Conservation (phyloP, 202 grass and related monocot genomes). For the Musa balbisiana region DNA sequence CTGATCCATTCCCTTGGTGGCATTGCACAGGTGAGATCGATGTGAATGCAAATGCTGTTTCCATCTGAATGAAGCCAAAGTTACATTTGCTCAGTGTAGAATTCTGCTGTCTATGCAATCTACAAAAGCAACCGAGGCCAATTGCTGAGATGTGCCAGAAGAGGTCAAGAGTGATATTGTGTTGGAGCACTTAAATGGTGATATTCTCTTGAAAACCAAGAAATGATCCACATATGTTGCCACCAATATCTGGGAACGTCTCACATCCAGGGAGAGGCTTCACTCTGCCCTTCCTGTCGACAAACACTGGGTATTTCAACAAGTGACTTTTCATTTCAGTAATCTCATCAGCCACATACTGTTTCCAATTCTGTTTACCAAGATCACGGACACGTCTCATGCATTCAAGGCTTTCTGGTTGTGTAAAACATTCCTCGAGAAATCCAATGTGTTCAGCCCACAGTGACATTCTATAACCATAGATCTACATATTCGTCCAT, state of each 20-base stretch:
- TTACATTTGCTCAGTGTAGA: too few species aligned
- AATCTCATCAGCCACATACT: conserved; percentile 51
- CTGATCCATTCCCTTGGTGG: too few species aligned
- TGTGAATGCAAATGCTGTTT: too few species aligned
- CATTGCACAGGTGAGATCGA: too few species aligned
- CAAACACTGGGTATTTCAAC: conserved; percentile 66
- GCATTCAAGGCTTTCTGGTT: conserved; percentile 76
- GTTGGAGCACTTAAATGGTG: conserved; percentile 38
- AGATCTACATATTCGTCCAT: conserved; percentile 45
- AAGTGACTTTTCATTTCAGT: conserved; percentile 78
- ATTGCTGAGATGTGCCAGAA: too few species aligned
- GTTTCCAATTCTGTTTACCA: conserved; percentile 52
- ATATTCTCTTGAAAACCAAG: conserved; percentile 63
- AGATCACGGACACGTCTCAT: conserved; percentile 34
- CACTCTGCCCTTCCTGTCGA: conserved; percentile 72
- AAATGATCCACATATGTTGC: conserved; percentile 78
- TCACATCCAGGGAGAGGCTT: conserved; percentile 45
- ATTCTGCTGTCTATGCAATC: too few species aligned
- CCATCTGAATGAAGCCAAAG: too few species aligned
- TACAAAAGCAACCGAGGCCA: too few species aligned
- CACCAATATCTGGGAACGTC: conserved; percentile 70
- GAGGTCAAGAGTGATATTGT: too few species aligned
- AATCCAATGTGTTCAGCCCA: conserved; percentile 83
- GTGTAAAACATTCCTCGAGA: conserved; percentile 49
- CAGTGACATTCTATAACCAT: conserved; percentile 79